Evolutionary conservation across 345 rosid genomes (phyloP), one percentile per base, ranked within the genome.

Genomic region (Arabis alpina): DNA sequence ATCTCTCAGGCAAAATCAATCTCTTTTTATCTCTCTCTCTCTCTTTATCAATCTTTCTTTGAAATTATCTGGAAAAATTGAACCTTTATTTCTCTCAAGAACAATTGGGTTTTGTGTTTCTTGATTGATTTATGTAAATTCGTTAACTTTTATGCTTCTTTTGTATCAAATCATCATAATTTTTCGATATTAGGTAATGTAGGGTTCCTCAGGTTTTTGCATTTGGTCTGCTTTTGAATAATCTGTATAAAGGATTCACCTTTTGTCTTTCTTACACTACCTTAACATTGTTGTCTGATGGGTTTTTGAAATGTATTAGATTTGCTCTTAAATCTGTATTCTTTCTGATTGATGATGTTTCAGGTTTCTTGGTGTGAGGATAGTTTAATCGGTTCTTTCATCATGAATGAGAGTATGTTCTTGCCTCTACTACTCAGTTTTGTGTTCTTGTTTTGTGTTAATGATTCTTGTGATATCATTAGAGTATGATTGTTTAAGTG

Each of bases 341-440:
- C 25, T 14, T 25, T 34, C 34, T 63, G 25, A 55, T 40, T 48
- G 27, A 48, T 64, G 7, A 48, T 64, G 7, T 64, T 64, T 19
- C 65, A 55, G 59, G 66, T 73, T 56, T 56, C 43, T 73, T 64
- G 27, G 51, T 47, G 15, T 37, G 63, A 64, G 39, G 51, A 53
- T 32, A 19, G 14, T 56, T 56, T 40, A 19, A 19, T 57, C 3
- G 34, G 25, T 5, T 28, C 32, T 28, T 28, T 73, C 11, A 34
- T 43, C 44, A 74, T 74, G 78, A 48, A 68, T 68, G 51, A 39
- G 37, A 68, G 78, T 68, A 74, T 27, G 42, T 8, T 19, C 37
- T 39, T 11, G 1, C 36, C 14, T 47, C 15, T 63, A 47, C 7
- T 32, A 32, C 36, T 32, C 36, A 32, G 36, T 1, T 32, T 32